A percentile compares a stretch with the other conserved stretches of the same genome.
These are phyloP conservation scores for Podaxis rugospora DNA, from an alignment of 768 basidiomycete genomes.

Conservation along the genomic window DNA sequence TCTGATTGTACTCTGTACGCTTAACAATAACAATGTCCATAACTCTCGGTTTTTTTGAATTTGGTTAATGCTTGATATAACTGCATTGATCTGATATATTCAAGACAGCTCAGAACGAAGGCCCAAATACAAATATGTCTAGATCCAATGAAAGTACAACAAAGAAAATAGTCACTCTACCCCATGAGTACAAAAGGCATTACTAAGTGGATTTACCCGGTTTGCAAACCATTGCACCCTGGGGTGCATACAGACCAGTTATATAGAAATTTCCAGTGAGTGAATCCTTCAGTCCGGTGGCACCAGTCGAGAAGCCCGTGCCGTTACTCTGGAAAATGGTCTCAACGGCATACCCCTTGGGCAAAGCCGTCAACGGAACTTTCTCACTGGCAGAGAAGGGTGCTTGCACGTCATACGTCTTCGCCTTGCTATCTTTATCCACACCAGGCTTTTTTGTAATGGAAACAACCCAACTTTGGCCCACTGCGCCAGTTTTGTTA, in stretches of 20 bases:
- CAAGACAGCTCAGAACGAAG: background rate
- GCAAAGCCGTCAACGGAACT: conserved; percentile 28
- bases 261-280: conserved; percentile 46
- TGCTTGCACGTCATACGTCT: conserved; percentile 36
- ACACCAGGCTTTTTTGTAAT: conserved; percentile 27
- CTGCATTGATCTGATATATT: background rate
- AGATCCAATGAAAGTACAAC: background rate
- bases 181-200: background rate
- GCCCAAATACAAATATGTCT: background rate
- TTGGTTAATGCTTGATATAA: background rate
- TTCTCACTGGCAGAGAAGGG: conserved; percentile 44
- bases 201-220: conserved; percentile 13
- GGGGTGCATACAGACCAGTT: conserved; percentile 52
- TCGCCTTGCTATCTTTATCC: conserved; percentile 9
- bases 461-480: conserved; percentile 59
- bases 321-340: conserved; percentile 77
- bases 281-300: conserved; percentile 49
- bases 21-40: background rate
- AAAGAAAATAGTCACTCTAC: background rate
- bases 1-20: background rate
- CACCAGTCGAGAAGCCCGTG: conserved; percentile 45
- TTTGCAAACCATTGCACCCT: conserved; percentile 49
- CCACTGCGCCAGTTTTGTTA: conserved; percentile 31
- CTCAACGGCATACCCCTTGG: conserved; percentile 33
- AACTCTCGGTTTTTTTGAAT: background rate